Conservation (phyloP, 2,329 filamentous ascomycete species). For the Coniochaeta prunicola region DNA sequence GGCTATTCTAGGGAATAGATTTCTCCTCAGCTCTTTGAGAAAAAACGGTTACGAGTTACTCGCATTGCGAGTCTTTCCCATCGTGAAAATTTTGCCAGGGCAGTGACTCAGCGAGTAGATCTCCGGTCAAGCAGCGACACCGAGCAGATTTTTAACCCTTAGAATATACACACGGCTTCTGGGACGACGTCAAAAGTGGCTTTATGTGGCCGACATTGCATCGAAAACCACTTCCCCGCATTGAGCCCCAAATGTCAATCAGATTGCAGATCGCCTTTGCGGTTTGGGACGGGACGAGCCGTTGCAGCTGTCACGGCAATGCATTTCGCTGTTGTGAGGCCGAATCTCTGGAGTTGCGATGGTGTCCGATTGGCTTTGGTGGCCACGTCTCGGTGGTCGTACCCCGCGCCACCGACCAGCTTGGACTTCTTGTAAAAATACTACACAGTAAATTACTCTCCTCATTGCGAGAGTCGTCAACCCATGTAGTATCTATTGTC, state of each 20-base stretch:
- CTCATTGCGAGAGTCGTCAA: too few relatives aligned
- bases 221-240: background rate
- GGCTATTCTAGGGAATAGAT: background rate
- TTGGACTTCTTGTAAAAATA: too few relatives aligned
- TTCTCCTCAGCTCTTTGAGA: background rate
- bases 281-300: background rate
- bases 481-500: too few relatives aligned
- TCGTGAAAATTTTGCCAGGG: background rate
- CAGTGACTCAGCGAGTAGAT: background rate
- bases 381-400: background rate
- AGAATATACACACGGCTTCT: background rate
- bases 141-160: too few relatives aligned
- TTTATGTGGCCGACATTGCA: background rate
- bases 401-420: background rate
- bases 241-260: background rate
- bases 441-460: too few relatives aligned
- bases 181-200: background rate
- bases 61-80: background rate
- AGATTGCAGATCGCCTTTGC: background rate
- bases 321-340: slow-evolving; percentile 3
- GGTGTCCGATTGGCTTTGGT: background rate
- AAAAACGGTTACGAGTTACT: background rate
- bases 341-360: background rate
- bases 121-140: background rate
- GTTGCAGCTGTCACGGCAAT: background rate